Evolutionary conservation across 2,329 filamentous ascomycete species (phyloP).

Genomic region (Venturia nashicola): DNA sequence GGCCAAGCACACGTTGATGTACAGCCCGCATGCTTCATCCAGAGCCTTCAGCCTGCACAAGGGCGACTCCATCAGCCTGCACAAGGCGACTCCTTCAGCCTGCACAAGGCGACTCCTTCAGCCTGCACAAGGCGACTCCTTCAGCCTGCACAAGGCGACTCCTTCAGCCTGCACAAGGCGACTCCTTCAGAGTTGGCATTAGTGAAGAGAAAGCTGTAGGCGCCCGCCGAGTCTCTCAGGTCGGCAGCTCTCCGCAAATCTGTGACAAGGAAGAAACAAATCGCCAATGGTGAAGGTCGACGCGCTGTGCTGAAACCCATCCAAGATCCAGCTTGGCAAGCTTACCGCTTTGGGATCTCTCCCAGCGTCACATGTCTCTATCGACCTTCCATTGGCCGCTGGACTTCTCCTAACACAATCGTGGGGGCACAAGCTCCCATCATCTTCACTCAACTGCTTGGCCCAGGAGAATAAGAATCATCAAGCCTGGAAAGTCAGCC

Average conservation of each 20-base stretch:
- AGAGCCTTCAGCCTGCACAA: not conserved
- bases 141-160: too few species aligned
- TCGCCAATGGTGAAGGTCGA: not conserved
- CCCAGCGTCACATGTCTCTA: not conserved
- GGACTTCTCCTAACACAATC: not conserved
- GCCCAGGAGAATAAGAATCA: too few species aligned
- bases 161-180: too few species aligned
- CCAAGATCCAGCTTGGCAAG: not conserved
- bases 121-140: too few species aligned
- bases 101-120: too few species aligned
- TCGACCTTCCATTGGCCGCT: not conserved
- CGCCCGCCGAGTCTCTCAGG: not conserved
- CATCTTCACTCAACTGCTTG: too few species aligned
- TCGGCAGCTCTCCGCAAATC: not conserved
- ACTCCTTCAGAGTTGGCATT: too few species aligned
- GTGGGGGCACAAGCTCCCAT: too few species aligned
- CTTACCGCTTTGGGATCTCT: not conserved
- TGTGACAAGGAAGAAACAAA: conserved; percentile 5
- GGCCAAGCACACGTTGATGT: not conserved
- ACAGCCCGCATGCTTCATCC: not conserved
- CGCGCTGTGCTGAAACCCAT: not conserved
- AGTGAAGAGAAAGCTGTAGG: not conserved
- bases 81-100: too few species aligned
- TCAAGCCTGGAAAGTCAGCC: too few species aligned
- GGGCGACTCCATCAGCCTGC: not conserved